Percentiles rank a stretch among this genome's conserved stretches.
phyloP scores from a whole-genome alignment of 371 early-diverging fungal genomes.

The Mortierella sp. region DNA sequence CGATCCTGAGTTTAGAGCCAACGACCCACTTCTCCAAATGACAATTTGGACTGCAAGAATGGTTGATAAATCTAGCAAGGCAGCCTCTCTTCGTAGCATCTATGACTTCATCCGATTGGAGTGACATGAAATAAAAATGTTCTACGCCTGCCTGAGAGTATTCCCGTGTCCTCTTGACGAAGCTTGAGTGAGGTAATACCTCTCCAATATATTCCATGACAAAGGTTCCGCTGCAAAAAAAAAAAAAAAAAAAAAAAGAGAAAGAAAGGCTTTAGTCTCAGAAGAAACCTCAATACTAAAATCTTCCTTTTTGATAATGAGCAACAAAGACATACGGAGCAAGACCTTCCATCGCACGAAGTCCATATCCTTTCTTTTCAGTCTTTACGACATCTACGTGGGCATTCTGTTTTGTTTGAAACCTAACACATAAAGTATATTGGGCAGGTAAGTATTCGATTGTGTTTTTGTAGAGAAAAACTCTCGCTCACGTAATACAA shows the following conservation, averaged over 20 bases:
- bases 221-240: slow-evolving; percentile 66
- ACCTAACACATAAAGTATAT: slow-evolving; percentile 61
- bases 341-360: slow-evolving; percentile 78
- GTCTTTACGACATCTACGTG: slow-evolving; percentile 89
- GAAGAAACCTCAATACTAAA: neutral
- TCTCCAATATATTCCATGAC: slow-evolving; percentile 98
- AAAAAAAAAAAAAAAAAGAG: neutral
- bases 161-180: slow-evolving; percentile 83
- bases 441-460: slow-evolving; percentile 1
- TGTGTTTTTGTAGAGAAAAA: neutral
- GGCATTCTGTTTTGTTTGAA: slow-evolving; percentile 87
- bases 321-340: slow-evolving; percentile 63
- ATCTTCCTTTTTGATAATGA: neutral
- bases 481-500: slow-evolving; percentile 10
- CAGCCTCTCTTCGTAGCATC: slow-evolving; percentile 96
- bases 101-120: slow-evolving; percentile 91
- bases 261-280: neutral
- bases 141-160: slow-evolving; percentile 84
- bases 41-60: slow-evolving; percentile 94
- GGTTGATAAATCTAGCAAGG: slow-evolving; percentile 93
- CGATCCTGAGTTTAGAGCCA: slow-evolving; percentile 81
- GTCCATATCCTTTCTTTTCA: slow-evolving; percentile 93
- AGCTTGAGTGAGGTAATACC: slow-evolving; percentile 83
- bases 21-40: slow-evolving; percentile 91
- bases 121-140: slow-evolving; percentile 98